A percentile compares a stretch with the other conserved stretches of the same genome.
Evolutionary conservation across 345 rosid species (phyloP).

Genomic region (Corymbia maculata): DNA sequence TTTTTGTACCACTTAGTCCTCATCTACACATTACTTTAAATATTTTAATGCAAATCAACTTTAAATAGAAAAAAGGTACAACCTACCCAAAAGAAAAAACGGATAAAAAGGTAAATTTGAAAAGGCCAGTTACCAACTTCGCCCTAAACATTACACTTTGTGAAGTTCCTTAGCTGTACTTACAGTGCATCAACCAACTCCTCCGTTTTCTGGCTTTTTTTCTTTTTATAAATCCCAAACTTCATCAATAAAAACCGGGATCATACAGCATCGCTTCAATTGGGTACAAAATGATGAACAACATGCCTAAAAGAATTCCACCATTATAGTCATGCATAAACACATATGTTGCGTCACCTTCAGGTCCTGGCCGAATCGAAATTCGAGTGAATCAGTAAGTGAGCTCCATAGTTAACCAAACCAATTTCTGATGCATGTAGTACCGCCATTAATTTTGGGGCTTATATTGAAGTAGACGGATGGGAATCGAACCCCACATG

Average conservation of each 20-base stretch:
- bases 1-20: background rate
- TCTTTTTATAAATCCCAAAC: background rate
- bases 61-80: background rate
- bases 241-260: too few relatives aligned
- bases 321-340: background rate
- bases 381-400: too few relatives aligned
- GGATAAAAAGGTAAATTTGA: background rate
- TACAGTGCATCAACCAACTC: background rate
- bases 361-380: background rate
- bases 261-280: too few relatives aligned
- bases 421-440: background rate
- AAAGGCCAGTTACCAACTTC: background rate
- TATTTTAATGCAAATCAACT: background rate
- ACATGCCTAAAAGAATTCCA: too few relatives aligned
- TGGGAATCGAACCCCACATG: background rate
- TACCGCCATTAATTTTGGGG: background rate
- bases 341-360: background rate
- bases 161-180: background rate
- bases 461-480: too few relatives aligned
- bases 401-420: background rate
- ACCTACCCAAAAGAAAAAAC: background rate
- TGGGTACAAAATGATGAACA: too few relatives aligned
- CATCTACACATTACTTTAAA: background rate
- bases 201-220: rapidly evolving
- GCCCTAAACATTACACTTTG: background rate